Base-by-base conservation (phyloP, 2,329 filamentous ascomycete species). In the Phialophora chinensis region DNA sequence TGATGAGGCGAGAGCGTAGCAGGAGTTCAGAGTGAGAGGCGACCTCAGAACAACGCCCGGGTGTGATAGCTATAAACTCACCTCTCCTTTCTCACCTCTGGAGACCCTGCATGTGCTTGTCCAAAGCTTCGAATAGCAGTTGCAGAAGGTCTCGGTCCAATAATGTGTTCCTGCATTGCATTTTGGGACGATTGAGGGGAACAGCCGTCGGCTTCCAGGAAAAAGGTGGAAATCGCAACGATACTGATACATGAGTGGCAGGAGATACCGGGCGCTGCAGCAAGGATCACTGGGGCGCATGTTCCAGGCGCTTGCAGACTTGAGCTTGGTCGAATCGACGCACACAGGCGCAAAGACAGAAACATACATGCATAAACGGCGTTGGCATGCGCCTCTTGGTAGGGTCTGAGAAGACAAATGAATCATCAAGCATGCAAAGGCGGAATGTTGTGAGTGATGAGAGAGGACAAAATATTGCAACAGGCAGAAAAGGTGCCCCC, bases 241-340 rank as follows among this genome's bases (percentile, higher is more conserved):
- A 44, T 55, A 17, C 50, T 27, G 55, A n/a, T 57, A 60, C 35
- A 14, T 69, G 62, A 69, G 42, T 69, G 67, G 67, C 63, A 60
- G 65, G 31, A 60, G 56, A 61, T 65, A 42, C 14, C 29, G 49
- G 54, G 49, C 38, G 62, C 57, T 62, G 57, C 64, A 44, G 61
- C 57, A 33, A 59, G 35, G 47, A 25, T 53, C 59, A 49, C 60
- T 59, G 54, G 65, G 65, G 63, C 59, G 57, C 29, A 53, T 25
- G 55, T 65, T 65, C 64, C 62, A 66, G 68, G 69, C 69, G 69
- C 69, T 60, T 69, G 65, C 60, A 53, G 58, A 60, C 27, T 29
- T 23, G 38, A 47, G 42, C 47, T 47, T 31, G 27, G 25, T 57
- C 60, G 66, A 68, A 60, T 65, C 11, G 57, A 35, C 35, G 47